Evolutionary conservation across 176 grass and related monocot species (phyloP).

Genomic region (Chrysopogon serrulatus): DNA sequence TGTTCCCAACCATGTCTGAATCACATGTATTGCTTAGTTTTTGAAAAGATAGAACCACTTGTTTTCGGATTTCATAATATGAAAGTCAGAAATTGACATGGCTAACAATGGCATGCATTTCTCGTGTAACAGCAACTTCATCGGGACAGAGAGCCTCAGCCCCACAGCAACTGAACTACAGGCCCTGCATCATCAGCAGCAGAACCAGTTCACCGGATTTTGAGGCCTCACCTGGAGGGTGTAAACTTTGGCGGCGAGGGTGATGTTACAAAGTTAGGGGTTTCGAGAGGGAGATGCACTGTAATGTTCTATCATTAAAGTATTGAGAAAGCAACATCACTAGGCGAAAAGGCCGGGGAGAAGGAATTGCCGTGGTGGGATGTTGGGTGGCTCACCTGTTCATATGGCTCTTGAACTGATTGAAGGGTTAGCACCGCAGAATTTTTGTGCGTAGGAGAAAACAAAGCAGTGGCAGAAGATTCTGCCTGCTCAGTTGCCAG

Average conservation of each 20-base stretch:
- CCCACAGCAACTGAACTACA: conserved; percentile 64
- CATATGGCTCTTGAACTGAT: conserved; percentile 52
- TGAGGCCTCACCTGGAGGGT: conserved; percentile 39
- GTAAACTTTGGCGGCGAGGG: conserved; percentile 25
- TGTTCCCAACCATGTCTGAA: background rate
- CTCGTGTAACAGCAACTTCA: conserved; percentile 48
- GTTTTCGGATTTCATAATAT: background rate
- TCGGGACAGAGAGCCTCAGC: conserved; percentile 47
- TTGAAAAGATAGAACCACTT: background rate
- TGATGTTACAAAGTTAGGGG: conserved; percentile 31
- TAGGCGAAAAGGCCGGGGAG: background rate
- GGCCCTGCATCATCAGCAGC: conserved; percentile 49
- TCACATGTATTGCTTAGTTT: background rate
- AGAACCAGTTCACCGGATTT: conserved; percentile 63
- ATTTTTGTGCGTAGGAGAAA: conserved; percentile 26
- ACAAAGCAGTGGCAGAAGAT: conserved; percentile 23
- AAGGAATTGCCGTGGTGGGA: conserved; percentile 29
- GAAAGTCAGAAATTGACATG: background rate
- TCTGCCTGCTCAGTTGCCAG: conserved; percentile 40
- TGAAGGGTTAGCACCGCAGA: conserved; percentile 47
- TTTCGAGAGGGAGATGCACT: conserved; percentile 18
- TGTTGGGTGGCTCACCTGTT: conserved; percentile 40
- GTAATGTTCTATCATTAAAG: conserved; percentile 60
- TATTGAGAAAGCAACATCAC: conserved; percentile 43
- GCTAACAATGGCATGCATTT: conserved; percentile 18